Percentiles rank a stretch among this genome's conserved stretches.
Conservation (phyloP, 148 eudicot genomes). For the Tetragonia tetragonoides region DNA sequence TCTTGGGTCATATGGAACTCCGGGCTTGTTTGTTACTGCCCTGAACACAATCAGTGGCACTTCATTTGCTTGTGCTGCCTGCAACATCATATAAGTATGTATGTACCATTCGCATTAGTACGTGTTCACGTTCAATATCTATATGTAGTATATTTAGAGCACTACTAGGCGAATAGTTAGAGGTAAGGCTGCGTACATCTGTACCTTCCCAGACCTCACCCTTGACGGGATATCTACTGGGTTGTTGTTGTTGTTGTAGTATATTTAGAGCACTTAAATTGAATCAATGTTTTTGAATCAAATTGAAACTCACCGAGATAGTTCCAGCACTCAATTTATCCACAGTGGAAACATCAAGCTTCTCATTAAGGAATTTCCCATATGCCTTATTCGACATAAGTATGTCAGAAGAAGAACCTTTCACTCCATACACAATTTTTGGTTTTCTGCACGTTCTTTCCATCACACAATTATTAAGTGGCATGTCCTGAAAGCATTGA, state of each 20-base stretch:
- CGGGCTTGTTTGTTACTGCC: constrained; percentile 10
- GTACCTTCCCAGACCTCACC: too few relatives aligned
- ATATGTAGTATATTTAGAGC: too few relatives aligned
- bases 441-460: not conserved
- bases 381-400: not conserved
- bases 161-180: too few relatives aligned
- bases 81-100: not conserved
- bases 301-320: constrained; percentile 9
- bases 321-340: not conserved
- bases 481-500: constrained; percentile 1
- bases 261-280: too few relatives aligned
- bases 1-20: not conserved
- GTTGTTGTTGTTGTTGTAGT: too few relatives aligned
- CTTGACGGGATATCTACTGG: too few relatives aligned
- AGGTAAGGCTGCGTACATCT: too few relatives aligned
- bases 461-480: not conserved
- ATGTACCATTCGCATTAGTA: too few relatives aligned
- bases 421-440: not conserved
- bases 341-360: constrained; percentile 1
- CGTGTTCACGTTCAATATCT: too few relatives aligned
- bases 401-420: constrained; percentile 2
- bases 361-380: not conserved
- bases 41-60: constrained; percentile 12
- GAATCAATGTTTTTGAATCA: too few relatives aligned
- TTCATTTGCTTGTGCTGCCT: constrained; percentile 16